Percentiles rank a stretch among this genome's conserved stretches.
Evolutionary conservation across 192 early-diverging fungal species (phyloP).

Genomic region (Coemansia sp.): DNA sequence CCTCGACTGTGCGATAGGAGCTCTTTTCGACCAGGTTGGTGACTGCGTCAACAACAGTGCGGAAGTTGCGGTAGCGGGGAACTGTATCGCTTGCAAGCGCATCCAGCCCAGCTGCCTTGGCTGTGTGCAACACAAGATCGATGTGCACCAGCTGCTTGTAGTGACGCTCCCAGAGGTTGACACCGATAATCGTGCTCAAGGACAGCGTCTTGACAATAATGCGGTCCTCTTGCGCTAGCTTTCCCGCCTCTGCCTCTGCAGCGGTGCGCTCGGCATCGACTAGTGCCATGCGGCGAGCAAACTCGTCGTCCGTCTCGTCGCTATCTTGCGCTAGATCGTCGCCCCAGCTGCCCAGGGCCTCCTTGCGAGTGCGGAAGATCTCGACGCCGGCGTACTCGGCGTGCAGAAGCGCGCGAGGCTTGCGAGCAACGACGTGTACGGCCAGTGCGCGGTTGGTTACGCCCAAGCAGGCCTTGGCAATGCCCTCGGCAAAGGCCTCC

Average conservation of each 20-base stretch:
- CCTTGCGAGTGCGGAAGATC: slow-evolving; percentile 75
- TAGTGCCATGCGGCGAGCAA: slow-evolving; percentile 2
- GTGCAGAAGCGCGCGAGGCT: slow-evolving; percentile 90
- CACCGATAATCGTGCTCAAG: slow-evolving; percentile 88
- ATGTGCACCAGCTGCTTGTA: slow-evolving; percentile 91
- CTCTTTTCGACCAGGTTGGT: slow-evolving; percentile 84
- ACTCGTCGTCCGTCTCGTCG: slow-evolving; percentile 11
- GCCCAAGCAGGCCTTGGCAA: slow-evolving; percentile 63
- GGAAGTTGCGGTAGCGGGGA: slow-evolving; percentile 81
- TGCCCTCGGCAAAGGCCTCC: slow-evolving; percentile 70
- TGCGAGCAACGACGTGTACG: slow-evolving; percentile 76
- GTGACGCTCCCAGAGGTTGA: slow-evolving; percentile 95
- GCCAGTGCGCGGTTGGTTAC: slow-evolving; percentile 63
- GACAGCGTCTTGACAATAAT: slow-evolving; percentile 85
- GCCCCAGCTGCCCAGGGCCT: slow-evolving; percentile 51
- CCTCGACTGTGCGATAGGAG: slow-evolving; percentile 95
- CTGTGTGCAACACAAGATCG: slow-evolving; percentile 58
- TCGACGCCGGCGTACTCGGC: slow-evolving; percentile 87
- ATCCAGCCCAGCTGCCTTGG: slow-evolving; percentile 8
- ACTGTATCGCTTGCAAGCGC: slow-evolving; percentile 56
- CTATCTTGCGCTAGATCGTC: slow-evolving; percentile 2
- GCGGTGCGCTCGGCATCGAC: slow-evolving; percentile 29
- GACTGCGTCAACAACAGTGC: slow-evolving; percentile 85
- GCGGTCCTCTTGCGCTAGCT: slow-evolving; percentile 65
- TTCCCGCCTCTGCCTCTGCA: slow-evolving; percentile 37